A percentile compares a stretch with the other conserved stretches of the same genome.
Conservation (phyloP, 495 filamentous ascomycete species). For the Aspergillus steynii region DNA sequence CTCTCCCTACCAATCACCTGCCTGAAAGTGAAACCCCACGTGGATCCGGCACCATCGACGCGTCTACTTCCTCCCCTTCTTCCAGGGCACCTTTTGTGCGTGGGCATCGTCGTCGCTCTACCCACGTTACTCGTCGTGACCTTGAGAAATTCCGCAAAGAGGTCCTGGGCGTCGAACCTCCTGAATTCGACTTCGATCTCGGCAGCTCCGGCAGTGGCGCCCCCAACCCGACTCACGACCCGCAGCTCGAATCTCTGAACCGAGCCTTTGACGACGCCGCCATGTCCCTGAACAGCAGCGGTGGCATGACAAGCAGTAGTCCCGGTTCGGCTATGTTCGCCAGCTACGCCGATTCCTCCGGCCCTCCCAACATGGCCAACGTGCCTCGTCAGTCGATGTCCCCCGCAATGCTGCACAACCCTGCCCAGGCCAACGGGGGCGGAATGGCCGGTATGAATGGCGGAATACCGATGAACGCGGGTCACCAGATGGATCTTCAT, state of each 20-base stretch:
- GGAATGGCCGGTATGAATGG: constrained; percentile 60
- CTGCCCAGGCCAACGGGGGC: constrained; percentile 53
- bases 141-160: constrained; percentile 47
- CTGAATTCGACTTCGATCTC: constrained; percentile 32
- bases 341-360: constrained; percentile 33
- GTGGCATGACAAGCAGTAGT: constrained; percentile 34
- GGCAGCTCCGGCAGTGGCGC: constrained; percentile 28
- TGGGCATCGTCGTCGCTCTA: constrained; percentile 50
- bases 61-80: constrained; percentile 31
- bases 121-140: constrained; percentile 47
- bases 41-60: constrained; percentile 41
- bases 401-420: constrained; percentile 33
- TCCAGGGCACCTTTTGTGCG: constrained; percentile 44
- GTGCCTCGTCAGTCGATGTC: constrained; percentile 40
- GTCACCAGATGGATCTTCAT: constrained; percentile 85
- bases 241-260: constrained; percentile 38
- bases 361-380: constrained; percentile 35
- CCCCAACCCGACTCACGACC: constrained; percentile 30
- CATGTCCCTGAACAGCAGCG: constrained; percentile 39
- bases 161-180: constrained; percentile 39
- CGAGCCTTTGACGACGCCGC: constrained; percentile 36
- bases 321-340: constrained; percentile 34
- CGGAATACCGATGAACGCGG: constrained; percentile 67
- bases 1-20: neutral
- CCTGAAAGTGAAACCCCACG: neutral